A percentile compares a stretch with the other conserved stretches of the same genome.
phyloP scores from a whole-genome alignment of 495 filamentous ascomycete species.

The Lepidopterella palustris region DNA sequence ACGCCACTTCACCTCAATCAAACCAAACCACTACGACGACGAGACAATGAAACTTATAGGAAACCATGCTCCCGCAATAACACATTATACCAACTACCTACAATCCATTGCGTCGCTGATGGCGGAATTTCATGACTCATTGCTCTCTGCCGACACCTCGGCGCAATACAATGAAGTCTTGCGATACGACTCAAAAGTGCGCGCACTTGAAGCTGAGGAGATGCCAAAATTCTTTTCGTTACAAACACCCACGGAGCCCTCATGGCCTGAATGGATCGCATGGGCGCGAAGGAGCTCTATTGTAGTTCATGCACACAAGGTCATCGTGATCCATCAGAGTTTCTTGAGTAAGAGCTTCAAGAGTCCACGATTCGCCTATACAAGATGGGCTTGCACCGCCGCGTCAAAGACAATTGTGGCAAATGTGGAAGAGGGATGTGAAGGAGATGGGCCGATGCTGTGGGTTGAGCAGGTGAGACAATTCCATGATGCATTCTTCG shows the following conservation, averaged over 20 bases:
- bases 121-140: conserved; percentile 40
- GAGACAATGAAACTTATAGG: conserved; percentile 35
- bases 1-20: conserved; percentile 38
- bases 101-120: conserved; percentile 40
- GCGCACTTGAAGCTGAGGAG: conserved; percentile 26
- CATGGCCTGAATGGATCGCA: conserved; percentile 39
- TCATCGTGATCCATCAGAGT: conserved; percentile 48
- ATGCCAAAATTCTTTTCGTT: no score
- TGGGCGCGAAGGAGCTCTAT: conserved; percentile 43
- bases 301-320: conserved; percentile 45
- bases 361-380: conserved; percentile 38
- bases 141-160: conserved; percentile 34
- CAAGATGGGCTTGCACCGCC: conserved; percentile 42
- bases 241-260: conserved; percentile 37
- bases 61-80: conserved; percentile 37
- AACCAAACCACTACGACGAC: conserved; percentile 41
- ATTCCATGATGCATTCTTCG: no score
- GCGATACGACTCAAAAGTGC: conserved; percentile 40
- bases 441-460: conserved; percentile 37
- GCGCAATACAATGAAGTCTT: conserved; percentile 43
- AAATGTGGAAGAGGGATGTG: conserved; percentile 34
- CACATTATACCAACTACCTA: conserved; percentile 39
- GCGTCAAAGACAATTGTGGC: conserved; percentile 45
- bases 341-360: conserved; percentile 44
- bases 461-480: conserved; percentile 47